Evolutionary conservation across 805 yeast species (phyloP), one percentile per base, ranked within the genome.

Genomic region (Saturnispora quitensis): DNA sequence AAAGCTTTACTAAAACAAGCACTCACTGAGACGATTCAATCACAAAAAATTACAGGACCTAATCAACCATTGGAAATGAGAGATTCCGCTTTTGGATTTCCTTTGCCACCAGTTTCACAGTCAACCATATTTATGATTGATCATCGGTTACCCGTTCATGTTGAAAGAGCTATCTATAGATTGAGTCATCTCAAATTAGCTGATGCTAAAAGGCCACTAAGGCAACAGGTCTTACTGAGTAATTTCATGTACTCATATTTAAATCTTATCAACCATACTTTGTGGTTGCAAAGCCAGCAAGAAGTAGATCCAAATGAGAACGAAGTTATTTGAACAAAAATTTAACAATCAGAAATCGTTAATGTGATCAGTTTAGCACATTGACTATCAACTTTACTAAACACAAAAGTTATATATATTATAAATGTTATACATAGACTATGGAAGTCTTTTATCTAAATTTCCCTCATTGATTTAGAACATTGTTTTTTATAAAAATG

Each of bases 211-310:
- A 73, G 98, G 53, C 93, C 95, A 28, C 70, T 93, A 55, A 76
- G 89, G 38, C 97, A 93, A 65, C 99, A 93, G 65, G 99, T 93
- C 1, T 67, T 93, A 47, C 70, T 93, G 56, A 88, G 97, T 53
- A 93, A 93, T 66, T 93, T 93, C 77, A 93, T 93, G 99, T 93
- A 93, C 64, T 91, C 97, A 0, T 93, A 93, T 68, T 76, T 93
- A 73, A 91, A 93, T 63, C 73, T 93, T 67, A 96, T 93, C 51
- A 95, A 91, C 66, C 97, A 91, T 64, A 90, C 91, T 15, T 72
- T 86, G 58, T 88, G 84, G 66, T 67, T 86, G 55, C 91, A 86
- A 60, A 88, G 82, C 54, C 67, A 64, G 45, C 66, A 72, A 55
- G 76, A 72, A 34, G 50, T 51, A 40, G 47, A 18, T 18, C 17